Base-by-base conservation (phyloP, 495 filamentous ascomycete genomes). In the Talaromyces adpressus region DNA sequence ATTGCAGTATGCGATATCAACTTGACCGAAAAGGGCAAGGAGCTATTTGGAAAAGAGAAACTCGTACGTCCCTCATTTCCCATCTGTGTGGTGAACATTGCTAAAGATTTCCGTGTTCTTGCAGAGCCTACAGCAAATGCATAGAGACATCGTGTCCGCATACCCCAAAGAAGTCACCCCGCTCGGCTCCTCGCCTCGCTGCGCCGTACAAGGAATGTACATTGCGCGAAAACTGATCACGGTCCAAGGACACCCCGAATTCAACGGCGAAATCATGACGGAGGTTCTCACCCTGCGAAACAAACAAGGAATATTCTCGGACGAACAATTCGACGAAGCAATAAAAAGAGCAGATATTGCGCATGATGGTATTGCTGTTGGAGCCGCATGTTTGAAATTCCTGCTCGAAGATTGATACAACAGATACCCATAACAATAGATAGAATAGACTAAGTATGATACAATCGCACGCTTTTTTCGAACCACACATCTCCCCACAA, bases 161-260 rank as follows among this genome's bases (percentile, higher is more conserved):
- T 82, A 86, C 18, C 92, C 93, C 0, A 67, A 76, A 0, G 83
- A 81, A 29, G 85, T 87, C 14, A 77, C 87, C 45, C 67, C 78
- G 6, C 81, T 97, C 0, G 92, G 88, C 6, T 81, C 80, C 16
- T 90, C 89, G 1, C 77, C 80, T 9, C 71, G 75, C 6, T 97
- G 93, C 69, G 72, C 77, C 3, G 85, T 93, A 25, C 93, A 98
- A 69, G 90, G 89, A 61, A 92, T 97, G 85, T 88, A 94, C 70
- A 67, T 80, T 8, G 83, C 86, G 20, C 76, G 78, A 14, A 77
- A 80, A 6, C 77, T 90, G 64, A 86, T 97, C 34, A 89, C 90
- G 0, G 85, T 97, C 4, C 93, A 98, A 72, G 93, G 92, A 4
- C 93, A 98, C 70, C 93, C 93, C 6, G 93, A 98, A 73, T 96